Percentiles rank a stretch among this genome's conserved stretches.
phyloP scores from a whole-genome alignment of 108 stramenopile genomes.

The Nitzschia sp. region DNA sequence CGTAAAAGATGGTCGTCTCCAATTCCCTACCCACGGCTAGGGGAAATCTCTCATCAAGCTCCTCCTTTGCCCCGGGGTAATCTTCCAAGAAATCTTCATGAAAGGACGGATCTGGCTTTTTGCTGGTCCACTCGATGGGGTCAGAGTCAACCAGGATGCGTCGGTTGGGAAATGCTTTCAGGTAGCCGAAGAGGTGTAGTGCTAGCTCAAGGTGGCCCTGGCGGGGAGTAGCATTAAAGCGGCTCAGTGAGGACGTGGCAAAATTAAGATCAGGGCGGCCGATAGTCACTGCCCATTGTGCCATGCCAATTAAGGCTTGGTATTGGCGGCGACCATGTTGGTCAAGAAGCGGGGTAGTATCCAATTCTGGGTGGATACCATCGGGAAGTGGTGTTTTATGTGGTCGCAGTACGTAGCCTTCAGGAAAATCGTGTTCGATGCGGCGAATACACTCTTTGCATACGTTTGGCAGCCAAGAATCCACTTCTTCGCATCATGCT shows the following conservation, averaged over 20 bases:
- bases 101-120: background rate
- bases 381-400: constrained; percentile 14
- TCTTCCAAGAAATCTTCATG: constrained; percentile 1
- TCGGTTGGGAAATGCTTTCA: constrained; percentile 3
- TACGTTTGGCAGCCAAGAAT: background rate
- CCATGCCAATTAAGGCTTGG: constrained; percentile 29
- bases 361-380: constrained; percentile 38
- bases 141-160: background rate
- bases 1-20: constrained; percentile 21
- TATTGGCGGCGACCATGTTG: constrained; percentile 6
- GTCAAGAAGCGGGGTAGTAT: constrained; percentile 15
- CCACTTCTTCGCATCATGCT: background rate
- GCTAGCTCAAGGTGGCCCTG: constrained; percentile 14
- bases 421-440: background rate
- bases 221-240: constrained; percentile 18
- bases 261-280: constrained; percentile 34
- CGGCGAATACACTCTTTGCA: constrained; percentile 7
- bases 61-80: constrained; percentile 12
- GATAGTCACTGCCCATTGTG: constrained; percentile 27
- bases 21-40: constrained; percentile 10
- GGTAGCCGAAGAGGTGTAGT: constrained; percentile 13
- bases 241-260: constrained; percentile 10
- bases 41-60: constrained; percentile 29
- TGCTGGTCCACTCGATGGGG: constrained; percentile 29
- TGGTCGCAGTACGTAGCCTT: background rate